Evolutionary conservation across 257 asterid species (phyloP).

Genomic region (Salvia hispanica): DNA sequence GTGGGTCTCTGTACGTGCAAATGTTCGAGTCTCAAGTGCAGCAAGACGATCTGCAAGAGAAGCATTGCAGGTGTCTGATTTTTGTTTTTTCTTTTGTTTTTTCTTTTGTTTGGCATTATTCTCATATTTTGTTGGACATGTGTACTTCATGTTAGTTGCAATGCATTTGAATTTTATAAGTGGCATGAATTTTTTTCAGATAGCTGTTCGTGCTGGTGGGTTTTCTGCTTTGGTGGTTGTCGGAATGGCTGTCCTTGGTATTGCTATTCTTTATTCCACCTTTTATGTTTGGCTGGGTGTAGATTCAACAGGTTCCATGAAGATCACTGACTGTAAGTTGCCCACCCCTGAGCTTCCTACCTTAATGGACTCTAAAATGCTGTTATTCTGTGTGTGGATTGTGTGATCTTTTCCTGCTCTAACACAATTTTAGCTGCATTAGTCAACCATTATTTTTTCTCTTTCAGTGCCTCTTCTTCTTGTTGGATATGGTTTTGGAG

Average conservation of each 20-base stretch:
- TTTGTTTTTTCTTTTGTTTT: background rate
- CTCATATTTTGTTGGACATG: constrained; percentile 23
- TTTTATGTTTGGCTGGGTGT: constrained; percentile 92
- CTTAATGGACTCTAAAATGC: constrained; percentile 19
- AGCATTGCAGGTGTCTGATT: constrained; percentile 76
- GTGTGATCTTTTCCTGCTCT: constrained; percentile 1
- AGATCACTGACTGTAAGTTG: constrained; percentile 86
- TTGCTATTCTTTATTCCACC: constrained; percentile 81
- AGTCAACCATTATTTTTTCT: constrained; percentile 25
- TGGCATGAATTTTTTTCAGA: constrained; percentile 50
- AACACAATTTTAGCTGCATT: constrained; percentile 6
- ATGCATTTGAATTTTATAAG: constrained; percentile 30
- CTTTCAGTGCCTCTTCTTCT: constrained; percentile 95
- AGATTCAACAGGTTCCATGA: constrained; percentile 85
- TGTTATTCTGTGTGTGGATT: background rate
- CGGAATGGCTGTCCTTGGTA: constrained; percentile 97
- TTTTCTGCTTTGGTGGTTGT: constrained; percentile 96
- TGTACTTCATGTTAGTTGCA: constrained; percentile 23
- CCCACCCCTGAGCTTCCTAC: constrained; percentile 26
- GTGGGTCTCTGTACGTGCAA: constrained; percentile 99
- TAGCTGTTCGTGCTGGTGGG: constrained; percentile 99
- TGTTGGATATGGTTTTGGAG: constrained; percentile 99
- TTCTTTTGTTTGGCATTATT: background rate
- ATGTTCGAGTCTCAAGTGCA: constrained; percentile 98
- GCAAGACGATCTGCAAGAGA: constrained; percentile 98